A percentile compares a stretch with the other conserved stretches of the same genome.
Evolutionary conservation across 805 yeast species (phyloP).

Genomic region (Debaryomyces maramus): DNA sequence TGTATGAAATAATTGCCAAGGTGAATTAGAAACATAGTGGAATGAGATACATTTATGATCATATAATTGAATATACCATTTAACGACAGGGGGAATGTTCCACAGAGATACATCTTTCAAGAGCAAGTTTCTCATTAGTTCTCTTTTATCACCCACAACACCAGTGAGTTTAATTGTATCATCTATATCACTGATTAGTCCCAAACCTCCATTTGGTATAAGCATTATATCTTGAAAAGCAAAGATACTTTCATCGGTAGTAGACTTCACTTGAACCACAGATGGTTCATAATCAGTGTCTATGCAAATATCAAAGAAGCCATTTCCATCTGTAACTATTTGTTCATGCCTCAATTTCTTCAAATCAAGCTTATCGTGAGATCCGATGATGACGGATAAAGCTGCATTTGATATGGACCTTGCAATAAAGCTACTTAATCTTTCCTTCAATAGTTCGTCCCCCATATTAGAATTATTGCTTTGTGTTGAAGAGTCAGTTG

Average conservation of each 20-base stretch:
- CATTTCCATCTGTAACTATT: slow-evolving; percentile 61
- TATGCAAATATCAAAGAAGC: slow-evolving; percentile 59
- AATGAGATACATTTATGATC: slow-evolving; percentile 52
- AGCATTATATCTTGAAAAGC: slow-evolving; percentile 46
- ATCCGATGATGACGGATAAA: slow-evolving; percentile 55
- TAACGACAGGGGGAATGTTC: slow-evolving; percentile 69
- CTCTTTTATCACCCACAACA: slow-evolving; percentile 82
- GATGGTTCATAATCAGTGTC: slow-evolving; percentile 62
- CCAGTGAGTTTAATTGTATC: slow-evolving; percentile 93
- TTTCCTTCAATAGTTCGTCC: slow-evolving; percentile 56
- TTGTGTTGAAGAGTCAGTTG: slow-evolving; percentile 9
- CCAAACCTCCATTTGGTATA: slow-evolving; percentile 53
- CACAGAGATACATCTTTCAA: slow-evolving; percentile 65
- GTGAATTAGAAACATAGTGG: slow-evolving; percentile 94
- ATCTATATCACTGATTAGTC: slow-evolving; percentile 87
- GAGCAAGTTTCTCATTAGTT: slow-evolving; percentile 75
- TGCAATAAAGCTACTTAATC: slow-evolving; percentile 72
- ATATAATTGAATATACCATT: slow-evolving; percentile 63
- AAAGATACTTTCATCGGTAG: slow-evolving; percentile 47
- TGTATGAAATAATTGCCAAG: slow-evolving; percentile 79
- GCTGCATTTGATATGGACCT: slow-evolving; percentile 61
- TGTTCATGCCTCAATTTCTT: slow-evolving; percentile 26
- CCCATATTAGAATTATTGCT: slow-evolving; percentile 7
- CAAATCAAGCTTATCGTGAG: slow-evolving; percentile 35
- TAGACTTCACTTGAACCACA: slow-evolving; percentile 50